Percentiles rank a stretch among this genome's conserved stretches.
Conservation (phyloP, 306 rosid genomes). For the Quercus engelmannii region DNA sequence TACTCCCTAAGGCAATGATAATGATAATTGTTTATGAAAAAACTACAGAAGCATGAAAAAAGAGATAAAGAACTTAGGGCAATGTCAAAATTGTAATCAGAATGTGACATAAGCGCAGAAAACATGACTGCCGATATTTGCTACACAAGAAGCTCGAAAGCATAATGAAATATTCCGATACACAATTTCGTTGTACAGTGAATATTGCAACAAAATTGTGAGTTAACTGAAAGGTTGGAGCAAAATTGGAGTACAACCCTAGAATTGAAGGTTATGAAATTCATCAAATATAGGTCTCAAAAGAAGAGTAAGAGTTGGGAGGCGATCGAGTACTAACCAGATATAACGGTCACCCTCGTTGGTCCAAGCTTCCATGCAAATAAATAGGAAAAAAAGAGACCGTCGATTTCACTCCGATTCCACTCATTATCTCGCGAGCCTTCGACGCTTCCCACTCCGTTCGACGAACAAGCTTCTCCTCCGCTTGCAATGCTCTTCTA, state of each 20-base stretch:
- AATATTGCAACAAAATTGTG: not conserved
- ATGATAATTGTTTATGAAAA: not conserved
- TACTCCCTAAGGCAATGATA: not conserved
- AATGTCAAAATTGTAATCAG: not conserved
- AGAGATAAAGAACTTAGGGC: not conserved
- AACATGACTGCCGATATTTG: not conserved
- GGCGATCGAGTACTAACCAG: not conserved
- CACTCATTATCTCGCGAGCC: constrained; percentile 51
- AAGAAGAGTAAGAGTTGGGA: not conserved
- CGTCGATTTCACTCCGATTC: constrained; percentile 48
- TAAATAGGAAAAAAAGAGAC: constrained; percentile 72
- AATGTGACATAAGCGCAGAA: not conserved
- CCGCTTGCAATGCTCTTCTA: constrained; percentile 23
- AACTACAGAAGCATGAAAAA: not conserved
- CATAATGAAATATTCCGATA: not conserved
- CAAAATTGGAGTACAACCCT: not conserved
- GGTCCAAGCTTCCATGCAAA: constrained; percentile 85
- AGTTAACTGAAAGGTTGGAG: not conserved
- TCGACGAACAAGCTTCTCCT: constrained; percentile 49
- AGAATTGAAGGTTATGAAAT: too few species aligned
- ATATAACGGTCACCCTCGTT: constrained; percentile 53
- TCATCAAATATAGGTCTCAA: too few species aligned
- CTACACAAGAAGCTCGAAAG: not conserved
- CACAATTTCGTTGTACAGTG: not conserved
- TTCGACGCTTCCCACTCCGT: constrained; percentile 8